Evolutionary conservation across 768 basidiomycete genomes (phyloP), one percentile per base, ranked within the genome.

Genomic region (Hydnomerulius pinastri): DNA sequence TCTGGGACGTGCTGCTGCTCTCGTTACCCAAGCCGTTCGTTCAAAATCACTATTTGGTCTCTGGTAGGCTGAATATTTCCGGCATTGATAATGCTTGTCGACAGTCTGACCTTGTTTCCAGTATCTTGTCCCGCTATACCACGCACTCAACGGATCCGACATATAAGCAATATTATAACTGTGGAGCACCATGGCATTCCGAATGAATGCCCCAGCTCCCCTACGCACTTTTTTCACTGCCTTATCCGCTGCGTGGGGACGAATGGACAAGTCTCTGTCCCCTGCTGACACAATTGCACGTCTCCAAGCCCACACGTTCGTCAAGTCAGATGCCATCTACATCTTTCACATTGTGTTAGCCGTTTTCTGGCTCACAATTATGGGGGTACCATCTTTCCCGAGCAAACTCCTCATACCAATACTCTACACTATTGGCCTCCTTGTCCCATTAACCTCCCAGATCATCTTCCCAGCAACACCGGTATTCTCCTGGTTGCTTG

Each of bases 381-480:
- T 93, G 86, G 73, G 79, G 51, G 72, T 71, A 1, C 89, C 90
- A 0, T 73, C 75, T 12, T 88, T 85, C 59, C 87, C 88, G 4
- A 62, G 77, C 59, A 94, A 95, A 63, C 80, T 96, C 35, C 49
- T 77, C 41, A 90, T 96, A 57, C 92, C 94, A 7, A 30, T 83
- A 24, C 71, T 87, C 17, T 95, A 90, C 72, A 62, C 71, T 48
- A 61, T 79, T 43, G 86, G 82, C 27, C 77, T 98, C 51, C 72
- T 93, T 54, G 63, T 97, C 39, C 95, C 95, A 0, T 74, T 94
- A 47, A 94, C 94, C 0, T 87, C 83, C 25, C 94, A 96, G 66
- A 93, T 97, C 73, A 87, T 97, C 73, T 43, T 92, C 32, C 92
- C 93, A 0, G 95, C 92, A 0, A 87, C 83, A 0, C 94, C 95